Conservation (phyloP, 371 early-diverging fungal species). For the Homolaphlyctis polyrhiza region DNA sequence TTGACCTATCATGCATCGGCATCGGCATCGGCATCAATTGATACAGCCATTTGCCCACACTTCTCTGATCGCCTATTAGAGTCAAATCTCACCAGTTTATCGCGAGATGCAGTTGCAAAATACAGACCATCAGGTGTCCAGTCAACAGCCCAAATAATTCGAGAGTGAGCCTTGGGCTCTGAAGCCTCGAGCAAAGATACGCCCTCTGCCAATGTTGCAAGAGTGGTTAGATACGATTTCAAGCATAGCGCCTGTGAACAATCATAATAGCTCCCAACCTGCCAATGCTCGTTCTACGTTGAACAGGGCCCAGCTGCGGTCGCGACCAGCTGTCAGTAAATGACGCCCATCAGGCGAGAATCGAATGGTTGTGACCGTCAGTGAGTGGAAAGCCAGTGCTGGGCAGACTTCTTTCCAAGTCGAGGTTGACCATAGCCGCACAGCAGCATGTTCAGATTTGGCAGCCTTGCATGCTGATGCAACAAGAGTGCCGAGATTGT, state of each 20-base stretch:
- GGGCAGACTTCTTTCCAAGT: slow-evolving; percentile 65
- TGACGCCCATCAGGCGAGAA: slow-evolving; percentile 73
- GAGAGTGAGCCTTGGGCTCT: slow-evolving; percentile 76
- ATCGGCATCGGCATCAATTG: no score
- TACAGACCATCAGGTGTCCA: slow-evolving; percentile 74
- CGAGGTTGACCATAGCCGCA: slow-evolving; percentile 64
- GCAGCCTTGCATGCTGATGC: slow-evolving; percentile 83
- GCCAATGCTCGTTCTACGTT: slow-evolving; percentile 23
- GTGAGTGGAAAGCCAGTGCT: slow-evolving; percentile 66
- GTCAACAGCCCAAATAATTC: slow-evolving; percentile 90
- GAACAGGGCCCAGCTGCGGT: slow-evolving; percentile 83
- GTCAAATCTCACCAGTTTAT: no score
- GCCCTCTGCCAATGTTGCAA: slow-evolving; percentile 5
- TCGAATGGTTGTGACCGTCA: slow-evolving; percentile 78
- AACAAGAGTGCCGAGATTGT: slow-evolving; percentile 63
- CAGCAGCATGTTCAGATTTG: slow-evolving; percentile 67
- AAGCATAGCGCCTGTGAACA: slow-evolving; percentile 4
- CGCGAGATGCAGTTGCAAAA: slow-evolving; percentile 91
- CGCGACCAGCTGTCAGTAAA: slow-evolving; percentile 81
- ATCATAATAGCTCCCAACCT: no score
- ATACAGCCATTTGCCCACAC: no score
- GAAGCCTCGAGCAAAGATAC: slow-evolving; percentile 39
- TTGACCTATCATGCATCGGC: no score
- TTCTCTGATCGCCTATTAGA: no score
- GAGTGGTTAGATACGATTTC: no score